Conservation (phyloP, 202 grass and related monocot species). For the Musa balbisiana region DNA sequence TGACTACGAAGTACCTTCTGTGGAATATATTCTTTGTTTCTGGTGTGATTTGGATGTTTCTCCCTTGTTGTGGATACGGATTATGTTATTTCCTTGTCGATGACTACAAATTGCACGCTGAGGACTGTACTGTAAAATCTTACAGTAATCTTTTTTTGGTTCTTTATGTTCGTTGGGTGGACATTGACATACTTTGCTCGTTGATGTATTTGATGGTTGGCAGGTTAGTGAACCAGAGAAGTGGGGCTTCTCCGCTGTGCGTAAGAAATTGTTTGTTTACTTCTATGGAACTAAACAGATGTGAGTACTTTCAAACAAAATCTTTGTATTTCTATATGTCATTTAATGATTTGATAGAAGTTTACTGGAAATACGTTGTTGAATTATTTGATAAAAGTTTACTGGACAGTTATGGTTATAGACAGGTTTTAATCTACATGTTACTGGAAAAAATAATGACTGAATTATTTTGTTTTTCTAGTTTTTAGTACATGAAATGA, state of each 20-base stretch:
- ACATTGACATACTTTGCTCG: background rate
- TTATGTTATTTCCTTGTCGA: too few relatives aligned
- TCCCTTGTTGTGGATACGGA: too few relatives aligned
- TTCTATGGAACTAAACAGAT: conserved; percentile 98
- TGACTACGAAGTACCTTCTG: background rate
- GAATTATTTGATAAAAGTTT: background rate
- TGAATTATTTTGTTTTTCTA: background rate
- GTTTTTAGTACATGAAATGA: background rate
- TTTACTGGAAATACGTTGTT: background rate
- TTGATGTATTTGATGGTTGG: conserved; percentile 21
- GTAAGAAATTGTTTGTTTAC: conserved; percentile 85
- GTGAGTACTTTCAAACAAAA: conserved; percentile 40
- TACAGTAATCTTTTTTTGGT: background rate
- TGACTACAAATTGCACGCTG: too few relatives aligned
- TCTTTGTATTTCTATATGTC: background rate
- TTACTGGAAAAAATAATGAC: background rate
- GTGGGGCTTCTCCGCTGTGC: conserved; percentile 53
- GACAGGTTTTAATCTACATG: background rate
- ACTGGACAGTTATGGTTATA: too few relatives aligned
- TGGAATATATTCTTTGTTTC: background rate
- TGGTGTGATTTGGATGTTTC: too few relatives aligned
- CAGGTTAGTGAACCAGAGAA: conserved; percentile 86
- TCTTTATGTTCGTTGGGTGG: background rate
- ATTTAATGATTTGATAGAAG: background rate
- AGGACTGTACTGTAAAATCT: too few relatives aligned